Evolutionary conservation across 2,329 filamentous ascomycete species (phyloP), one percentile per base, ranked within the genome.

Genomic region (Macrophomina tecta): DNA sequence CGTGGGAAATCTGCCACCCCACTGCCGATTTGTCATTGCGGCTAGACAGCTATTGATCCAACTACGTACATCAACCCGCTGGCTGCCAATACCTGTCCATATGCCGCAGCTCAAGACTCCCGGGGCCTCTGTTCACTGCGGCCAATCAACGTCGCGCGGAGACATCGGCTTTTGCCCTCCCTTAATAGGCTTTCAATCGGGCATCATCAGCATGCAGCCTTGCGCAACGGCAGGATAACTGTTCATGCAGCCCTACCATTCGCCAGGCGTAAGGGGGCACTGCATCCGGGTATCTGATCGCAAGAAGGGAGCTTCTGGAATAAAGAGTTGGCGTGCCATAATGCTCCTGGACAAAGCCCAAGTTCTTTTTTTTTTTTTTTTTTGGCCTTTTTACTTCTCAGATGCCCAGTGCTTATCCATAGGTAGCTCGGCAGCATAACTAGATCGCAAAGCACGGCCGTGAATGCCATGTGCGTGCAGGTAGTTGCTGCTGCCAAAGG

Each of bases 11-110:
- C 58, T 62, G 32, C 58, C 58, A 62, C 58, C 42, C 58, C 58
- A 62, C 58, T 62, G 48, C 48, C 38, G 48, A 64, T 64, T 64
- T 64, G 48, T 64, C 46, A 64, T 64, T 45, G 42, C 11, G 49
- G 58, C 30, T 28, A 49, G 58, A 62, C 30, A 49, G 58, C 42
- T 49, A n/a, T 62, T 62, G 58, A 62, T 40, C 40, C 58, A 38
- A 49, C 45, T 12, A 38, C 23, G 23, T 23, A 23, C 23, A 23
- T 23, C 30, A 61, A n/a, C 40, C 56, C 42, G 42, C 14, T 42
- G 23, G 23, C 23, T 23, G 23, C 23, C 23, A 23, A 23, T 23
- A 23, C 23, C 23, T 23, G 38, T 36, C 5, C 30, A 48, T 11
- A 16, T 36, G 23, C 23, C 14, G 42, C n/a, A 7, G 30, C 12